Evolutionary conservation across 2,329 filamentous ascomycete genomes (phyloP), one percentile per base, ranked within the genome.

Genomic region (Colletotrichum liriopes): DNA sequence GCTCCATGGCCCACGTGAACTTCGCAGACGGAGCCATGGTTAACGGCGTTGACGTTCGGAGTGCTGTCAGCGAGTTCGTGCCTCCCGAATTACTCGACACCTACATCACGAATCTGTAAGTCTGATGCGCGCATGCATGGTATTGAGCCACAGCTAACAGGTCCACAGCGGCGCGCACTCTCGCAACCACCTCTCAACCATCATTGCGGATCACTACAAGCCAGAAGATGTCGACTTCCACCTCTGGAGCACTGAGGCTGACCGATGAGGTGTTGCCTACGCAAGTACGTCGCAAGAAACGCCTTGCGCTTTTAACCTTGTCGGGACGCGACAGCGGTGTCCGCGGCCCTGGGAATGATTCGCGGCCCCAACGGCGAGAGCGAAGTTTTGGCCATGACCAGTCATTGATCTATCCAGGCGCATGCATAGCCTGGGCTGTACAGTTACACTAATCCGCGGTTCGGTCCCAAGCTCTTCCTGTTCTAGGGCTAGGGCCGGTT

Each of bases 11-110:
- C 75, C 92, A 94, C 68, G 90, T 96, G 54, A 88, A 87, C 49
- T 98, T 94, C 79, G 90, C 93, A 26, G 93, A 98, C 74, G 95
- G 94, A 7, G 87, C 91, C 49, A 88, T 98, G 77, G 91, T 97
- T 62, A 91, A 94, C 56, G 90, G 92, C 73, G 89, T 96, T 60
- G 92, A 94, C 77, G 90, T 97, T 12, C 90, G 92, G 75, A 95
- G 93, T 77, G 94, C 94, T 14, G 83, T 95, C 26, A 95, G 93
- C 64, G 95, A 98, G 80, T 94, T 95, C 79, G 91, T 98, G 20
- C 91, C 93, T 11, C 90, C 93, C 0, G 93, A 94, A 75, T 83
- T 93, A 71, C 89, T 96, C 47, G 92, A 94, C 81, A 88, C 93
- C 41, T 96, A 96, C 80, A 94, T 97, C 76, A 97, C 94, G 23